Evolutionary conservation across 441 rosid species (phyloP).

Genomic region (Erysimum pusillum): DNA sequence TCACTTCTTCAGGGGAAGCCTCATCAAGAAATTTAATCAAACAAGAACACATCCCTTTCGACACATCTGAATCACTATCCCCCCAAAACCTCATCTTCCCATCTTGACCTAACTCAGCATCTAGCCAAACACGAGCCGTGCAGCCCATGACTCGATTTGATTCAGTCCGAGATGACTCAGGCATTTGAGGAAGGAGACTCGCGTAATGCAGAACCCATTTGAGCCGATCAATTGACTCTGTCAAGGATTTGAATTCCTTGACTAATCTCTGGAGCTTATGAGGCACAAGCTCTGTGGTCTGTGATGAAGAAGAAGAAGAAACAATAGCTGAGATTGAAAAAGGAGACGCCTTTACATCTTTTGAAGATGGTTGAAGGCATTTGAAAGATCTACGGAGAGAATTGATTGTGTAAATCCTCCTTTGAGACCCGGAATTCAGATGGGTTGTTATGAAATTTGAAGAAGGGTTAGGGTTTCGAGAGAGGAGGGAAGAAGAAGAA

Average conservation of each 20-base stretch:
- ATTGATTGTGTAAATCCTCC: conserved; percentile 19
- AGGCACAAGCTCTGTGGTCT: conserved; percentile 55
- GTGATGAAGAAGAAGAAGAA: conserved; percentile 53
- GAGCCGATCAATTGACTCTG: conserved; percentile 68
- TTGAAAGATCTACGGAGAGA: conserved; percentile 48
- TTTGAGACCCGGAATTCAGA: conserved; percentile 43
- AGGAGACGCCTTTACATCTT: conserved; percentile 38
- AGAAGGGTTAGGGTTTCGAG: conserved; percentile 41
- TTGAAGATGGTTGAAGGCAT: conserved; percentile 45
- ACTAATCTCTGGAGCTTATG: conserved; percentile 59
- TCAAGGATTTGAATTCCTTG: conserved; percentile 68
- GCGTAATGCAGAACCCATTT: conserved; percentile 77
- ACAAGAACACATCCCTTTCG: conserved; percentile 80
- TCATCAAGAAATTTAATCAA: conserved; percentile 72
- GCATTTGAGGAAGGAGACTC: conserved; percentile 60
- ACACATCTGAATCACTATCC: conserved; percentile 87
- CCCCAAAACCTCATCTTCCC: conserved; percentile 81
- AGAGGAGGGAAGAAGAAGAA: conserved; percentile 40
- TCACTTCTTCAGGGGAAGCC: conserved; percentile 75
- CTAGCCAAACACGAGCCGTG: conserved; percentile 90
- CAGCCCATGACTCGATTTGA: conserved; percentile 95
- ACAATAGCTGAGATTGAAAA: conserved; percentile 68
- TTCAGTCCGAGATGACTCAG: conserved; percentile 63
- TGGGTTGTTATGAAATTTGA: conserved; percentile 38
- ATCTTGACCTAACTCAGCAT: conserved; percentile 61